These are phyloP conservation scores for Fennellomyces sp. DNA, from an alignment of 371 early-diverging fungal species.

Conservation along the genomic window DNA sequence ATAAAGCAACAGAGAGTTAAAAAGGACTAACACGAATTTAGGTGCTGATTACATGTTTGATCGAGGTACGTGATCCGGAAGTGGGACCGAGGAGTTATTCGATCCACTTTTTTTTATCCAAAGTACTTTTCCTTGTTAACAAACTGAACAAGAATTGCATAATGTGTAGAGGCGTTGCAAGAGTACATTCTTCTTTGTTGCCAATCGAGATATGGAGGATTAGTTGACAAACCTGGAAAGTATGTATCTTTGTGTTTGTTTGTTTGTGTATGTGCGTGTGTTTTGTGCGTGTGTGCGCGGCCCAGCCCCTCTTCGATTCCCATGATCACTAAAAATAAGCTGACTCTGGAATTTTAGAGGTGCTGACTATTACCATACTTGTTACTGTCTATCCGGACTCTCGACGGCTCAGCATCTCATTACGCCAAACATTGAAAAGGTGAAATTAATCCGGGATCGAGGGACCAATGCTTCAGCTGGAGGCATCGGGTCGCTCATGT, in stretches of 20 bases:
- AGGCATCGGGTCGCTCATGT: slow-evolving; percentile 39
- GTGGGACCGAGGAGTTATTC: too few species aligned
- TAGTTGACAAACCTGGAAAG: slow-evolving; percentile 93
- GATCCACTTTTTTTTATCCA: too few species aligned
- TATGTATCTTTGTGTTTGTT: slow-evolving; percentile 38
- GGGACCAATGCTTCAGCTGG: slow-evolving; percentile 32
- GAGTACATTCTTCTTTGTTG: slow-evolving; percentile 88
- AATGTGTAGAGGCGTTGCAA: slow-evolving; percentile 70
- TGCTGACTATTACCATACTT: slow-evolving; percentile 95
- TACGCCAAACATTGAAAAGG: slow-evolving; percentile 24
- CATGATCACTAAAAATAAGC: background rate
- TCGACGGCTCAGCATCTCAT: slow-evolving; percentile 65
- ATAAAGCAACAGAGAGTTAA: background rate
- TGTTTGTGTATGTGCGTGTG: background rate
- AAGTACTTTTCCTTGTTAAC: too few species aligned
- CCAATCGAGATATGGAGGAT: slow-evolving; percentile 81
- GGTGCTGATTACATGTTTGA: slow-evolving; percentile 51
- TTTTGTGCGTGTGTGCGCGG: background rate
- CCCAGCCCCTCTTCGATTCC: background rate
- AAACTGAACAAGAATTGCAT: background rate
- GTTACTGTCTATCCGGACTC: slow-evolving; percentile 90
- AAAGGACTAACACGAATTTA: background rate
- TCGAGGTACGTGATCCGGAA: too few species aligned
- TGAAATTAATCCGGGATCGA: slow-evolving; percentile 20
- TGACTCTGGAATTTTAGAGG: slow-evolving; percentile 31